Percentiles rank a stretch among this genome's conserved stretches.
Evolutionary conservation across 345 rosid species (phyloP).

Genomic region (Trapa incisa): DNA sequence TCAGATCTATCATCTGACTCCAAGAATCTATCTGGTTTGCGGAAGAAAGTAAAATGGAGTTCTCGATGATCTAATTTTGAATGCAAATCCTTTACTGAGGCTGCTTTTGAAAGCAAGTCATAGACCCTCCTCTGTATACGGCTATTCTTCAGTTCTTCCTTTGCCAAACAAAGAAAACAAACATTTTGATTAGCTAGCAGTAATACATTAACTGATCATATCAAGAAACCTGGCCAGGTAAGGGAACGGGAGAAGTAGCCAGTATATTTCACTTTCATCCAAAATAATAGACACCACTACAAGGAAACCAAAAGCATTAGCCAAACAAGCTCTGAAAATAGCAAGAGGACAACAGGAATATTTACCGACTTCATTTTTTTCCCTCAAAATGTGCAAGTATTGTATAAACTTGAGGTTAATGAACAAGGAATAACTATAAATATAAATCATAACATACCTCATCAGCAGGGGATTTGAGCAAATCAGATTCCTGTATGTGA

Average conservation of each 20-base stretch:
- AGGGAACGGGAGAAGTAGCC: not conserved
- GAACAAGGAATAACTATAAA: not conserved
- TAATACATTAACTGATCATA: not conserved
- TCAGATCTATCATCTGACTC: slow-evolving; percentile 21
- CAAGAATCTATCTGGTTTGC: slow-evolving; percentile 60
- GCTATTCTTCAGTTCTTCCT: slow-evolving; percentile 66
- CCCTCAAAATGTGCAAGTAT: not conserved
- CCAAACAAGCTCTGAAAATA: not conserved
- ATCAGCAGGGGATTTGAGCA: slow-evolving; percentile 49
- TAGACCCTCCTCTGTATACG: slow-evolving; percentile 60
- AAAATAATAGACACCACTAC: not conserved
- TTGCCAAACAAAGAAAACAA: slow-evolving; percentile 11
- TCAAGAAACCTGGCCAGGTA: not conserved
- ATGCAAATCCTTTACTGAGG: slow-evolving; percentile 23
- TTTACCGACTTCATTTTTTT: not conserved
- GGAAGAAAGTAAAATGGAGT: slow-evolving; percentile 81
- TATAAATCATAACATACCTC: slow-evolving; percentile 36
- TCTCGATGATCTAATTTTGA: slow-evolving; percentile 47
- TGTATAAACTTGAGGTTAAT: not conserved
- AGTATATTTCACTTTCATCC: not conserved
- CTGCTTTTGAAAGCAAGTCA: slow-evolving; percentile 64
- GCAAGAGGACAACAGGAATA: not conserved
- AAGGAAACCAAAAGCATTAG: not conserved
- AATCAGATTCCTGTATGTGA: slow-evolving; percentile 42
- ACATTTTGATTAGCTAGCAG: not conserved